Percentiles rank a stretch among this genome's conserved stretches.
These are phyloP conservation scores for Metschnikowia continentalis DNA, from an alignment of 805 yeast species.

Conservation along the genomic window DNA sequence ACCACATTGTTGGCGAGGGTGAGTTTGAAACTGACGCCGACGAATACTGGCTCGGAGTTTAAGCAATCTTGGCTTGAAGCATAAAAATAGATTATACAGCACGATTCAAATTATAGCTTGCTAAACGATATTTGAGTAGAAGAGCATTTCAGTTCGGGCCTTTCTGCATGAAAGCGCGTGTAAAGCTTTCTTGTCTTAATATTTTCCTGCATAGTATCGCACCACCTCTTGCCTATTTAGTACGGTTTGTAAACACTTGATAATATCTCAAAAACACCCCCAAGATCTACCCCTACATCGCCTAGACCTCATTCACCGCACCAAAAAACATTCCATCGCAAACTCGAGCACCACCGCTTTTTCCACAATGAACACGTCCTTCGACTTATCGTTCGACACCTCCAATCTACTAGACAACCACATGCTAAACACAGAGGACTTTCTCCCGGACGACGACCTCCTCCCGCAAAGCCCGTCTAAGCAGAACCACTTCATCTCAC, in stretches of 20 bases:
- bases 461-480: constrained; percentile 13
- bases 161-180: not conserved
- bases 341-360: not conserved
- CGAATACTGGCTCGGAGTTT: constrained; percentile 13
- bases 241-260: constrained; percentile 14
- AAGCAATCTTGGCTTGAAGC: not conserved
- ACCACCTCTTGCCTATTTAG: constrained; percentile 9
- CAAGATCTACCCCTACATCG: constrained; percentile 2
- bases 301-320: not conserved
- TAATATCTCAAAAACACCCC: not conserved
- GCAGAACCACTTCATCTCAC: not conserved
- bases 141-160: too few relatives aligned
- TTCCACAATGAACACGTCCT: constrained; percentile 14
- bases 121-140: too few relatives aligned
- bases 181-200: too few relatives aligned
- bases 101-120: too few relatives aligned
- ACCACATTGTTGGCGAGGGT: constrained; percentile 9
- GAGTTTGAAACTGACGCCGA: constrained; percentile 9
- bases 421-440: constrained; percentile 12
- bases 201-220: not conserved
- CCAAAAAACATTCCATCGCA: not conserved
- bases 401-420: constrained; percentile 17
- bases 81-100: too few relatives aligned
- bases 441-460: constrained; percentile 8
- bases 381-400: constrained; percentile 17